Percentiles rank a stretch among this genome's conserved stretches.
Conservation (phyloP, 768 basidiomycete genomes). For the Suillus bovinus region DNA sequence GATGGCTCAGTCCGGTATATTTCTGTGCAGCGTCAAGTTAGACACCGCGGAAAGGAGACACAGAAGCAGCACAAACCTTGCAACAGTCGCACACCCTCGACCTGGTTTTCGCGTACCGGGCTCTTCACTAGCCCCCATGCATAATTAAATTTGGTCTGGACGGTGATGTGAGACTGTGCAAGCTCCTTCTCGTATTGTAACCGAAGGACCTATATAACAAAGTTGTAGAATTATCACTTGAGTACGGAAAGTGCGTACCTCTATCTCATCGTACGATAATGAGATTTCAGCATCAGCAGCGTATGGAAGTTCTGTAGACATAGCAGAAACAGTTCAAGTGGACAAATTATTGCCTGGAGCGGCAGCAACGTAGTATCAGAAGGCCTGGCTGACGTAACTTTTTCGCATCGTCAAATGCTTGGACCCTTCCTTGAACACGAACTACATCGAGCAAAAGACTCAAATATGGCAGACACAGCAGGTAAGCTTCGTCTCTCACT, state of each 20-base stretch:
- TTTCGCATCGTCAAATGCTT: background rate
- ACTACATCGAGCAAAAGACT: conserved; percentile 26
- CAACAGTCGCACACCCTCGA: conserved; percentile 86
- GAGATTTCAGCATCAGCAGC: conserved; percentile 94
- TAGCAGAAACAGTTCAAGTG: conserved; percentile 27
- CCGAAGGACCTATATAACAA: conserved; percentile 65
- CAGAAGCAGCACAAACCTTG: conserved; percentile 59
- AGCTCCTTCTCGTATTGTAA: conserved; percentile 89
- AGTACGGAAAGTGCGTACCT: conserved; percentile 45
- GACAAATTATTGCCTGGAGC: background rate
- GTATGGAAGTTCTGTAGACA: conserved; percentile 88
- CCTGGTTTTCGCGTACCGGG: conserved; percentile 79
- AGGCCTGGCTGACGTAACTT: conserved; percentile 32
- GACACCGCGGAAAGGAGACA: background rate
- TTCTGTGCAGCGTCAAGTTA: conserved; percentile 48
- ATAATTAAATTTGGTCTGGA: conserved; percentile 97
- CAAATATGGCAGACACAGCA: conserved; percentile 50
- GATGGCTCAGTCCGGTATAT: conserved; percentile 88
- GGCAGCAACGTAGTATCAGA: conserved; percentile 5
- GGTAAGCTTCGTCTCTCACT: conserved; percentile 45
- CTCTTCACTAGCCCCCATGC: conserved; percentile 97
- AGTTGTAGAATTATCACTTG: background rate
- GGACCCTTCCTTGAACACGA: conserved; percentile 15
- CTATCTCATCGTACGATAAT: conserved; percentile 85
- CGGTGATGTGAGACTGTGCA: conserved; percentile 78